Evolutionary conservation across 352 stramenopile species (phyloP), one percentile per base, ranked within the genome.

Genomic region (Globisporangium nunn): DNA sequence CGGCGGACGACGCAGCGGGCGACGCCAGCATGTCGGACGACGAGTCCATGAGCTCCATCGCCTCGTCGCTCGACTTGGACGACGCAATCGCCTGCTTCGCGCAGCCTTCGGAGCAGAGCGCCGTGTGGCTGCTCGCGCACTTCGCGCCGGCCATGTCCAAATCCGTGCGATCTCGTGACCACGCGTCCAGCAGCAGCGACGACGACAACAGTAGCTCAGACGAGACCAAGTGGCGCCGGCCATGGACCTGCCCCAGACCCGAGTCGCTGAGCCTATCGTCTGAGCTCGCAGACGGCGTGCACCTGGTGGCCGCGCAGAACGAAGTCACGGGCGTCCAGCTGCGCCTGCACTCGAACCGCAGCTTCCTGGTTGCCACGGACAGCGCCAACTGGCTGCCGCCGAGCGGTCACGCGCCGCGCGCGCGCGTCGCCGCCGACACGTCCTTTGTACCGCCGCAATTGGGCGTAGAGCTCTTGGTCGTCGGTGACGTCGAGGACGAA

Each of bases 401-500:
- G 2, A 66, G 76, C 10, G 81, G 81, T 2, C 81, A 91, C 50
- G 64, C 74, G 14, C 78, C 75, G 2, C 67, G 81, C n/a, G 78
- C 75, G 2, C 61, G 81, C 15, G 73, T 91, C 3, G 65, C 67
- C 12, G 66, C 85, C 1, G 75, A 88, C 37, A 74, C 66, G 39
- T 59, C 74, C 28, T 88, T 86, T 30, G 62, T 87, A 0, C 78
- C 81, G 1, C 74, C 74, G 4, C 45, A 64, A 33, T 41, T 91
- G 15, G 64, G 75, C 29, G 56, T 86, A 3, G 71, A 89, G 52
- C 18, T 61, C 11, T 84, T 88, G 31, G 47, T 87, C 11, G 63
- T 91, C 30, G 80, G 78, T 10, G 71, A 66, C 50, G 79, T 91
- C 14, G 58, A 84, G 51, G 78, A 88, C 52, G 81, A 91, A 53